A percentile compares a stretch with the other conserved stretches of the same genome.
phyloP scores from a whole-genome alignment of 768 basidiomycete genomes.

The Lactifluus echinatus region DNA sequence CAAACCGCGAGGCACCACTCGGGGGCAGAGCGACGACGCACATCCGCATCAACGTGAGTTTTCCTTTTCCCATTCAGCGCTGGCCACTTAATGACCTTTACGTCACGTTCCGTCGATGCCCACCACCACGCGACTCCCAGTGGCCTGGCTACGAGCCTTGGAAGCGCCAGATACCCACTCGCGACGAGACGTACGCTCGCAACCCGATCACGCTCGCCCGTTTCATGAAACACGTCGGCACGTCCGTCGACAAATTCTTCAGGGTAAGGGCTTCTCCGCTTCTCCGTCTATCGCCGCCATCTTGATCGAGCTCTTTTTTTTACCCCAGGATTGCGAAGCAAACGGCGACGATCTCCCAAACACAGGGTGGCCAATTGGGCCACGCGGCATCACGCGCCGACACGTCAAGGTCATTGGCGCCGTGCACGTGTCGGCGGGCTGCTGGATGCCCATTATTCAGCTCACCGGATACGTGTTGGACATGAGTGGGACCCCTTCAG shows the following conservation, averaged over 20 bases:
- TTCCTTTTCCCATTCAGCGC: not conserved
- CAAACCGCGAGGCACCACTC: not conserved
- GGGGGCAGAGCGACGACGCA: not conserved
- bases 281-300: not conserved
- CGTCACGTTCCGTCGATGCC: too few relatives aligned
- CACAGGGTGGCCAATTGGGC: not conserved
- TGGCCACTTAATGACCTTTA: not conserved
- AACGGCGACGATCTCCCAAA: not conserved
- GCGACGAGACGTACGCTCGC: not conserved
- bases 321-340: not conserved
- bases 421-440: constrained; percentile 5
- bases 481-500: not conserved
- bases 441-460: constrained; percentile 13
- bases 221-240: constrained; percentile 5
- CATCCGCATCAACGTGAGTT: constrained; percentile 1
- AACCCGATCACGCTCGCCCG: not conserved
- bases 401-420: constrained; percentile 9
- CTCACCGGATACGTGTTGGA: constrained; percentile 6
- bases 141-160: not conserved
- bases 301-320: not conserved
- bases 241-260: not conserved
- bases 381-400: not conserved
- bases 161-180: constrained; percentile 1
- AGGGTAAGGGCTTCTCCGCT: not conserved
- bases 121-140: too few relatives aligned